Percentiles rank a stretch among this genome's conserved stretches.
These are phyloP conservation scores for Penicillium steckii DNA, from an alignment of 495 filamentous ascomycete species.

Conservation along the genomic window DNA sequence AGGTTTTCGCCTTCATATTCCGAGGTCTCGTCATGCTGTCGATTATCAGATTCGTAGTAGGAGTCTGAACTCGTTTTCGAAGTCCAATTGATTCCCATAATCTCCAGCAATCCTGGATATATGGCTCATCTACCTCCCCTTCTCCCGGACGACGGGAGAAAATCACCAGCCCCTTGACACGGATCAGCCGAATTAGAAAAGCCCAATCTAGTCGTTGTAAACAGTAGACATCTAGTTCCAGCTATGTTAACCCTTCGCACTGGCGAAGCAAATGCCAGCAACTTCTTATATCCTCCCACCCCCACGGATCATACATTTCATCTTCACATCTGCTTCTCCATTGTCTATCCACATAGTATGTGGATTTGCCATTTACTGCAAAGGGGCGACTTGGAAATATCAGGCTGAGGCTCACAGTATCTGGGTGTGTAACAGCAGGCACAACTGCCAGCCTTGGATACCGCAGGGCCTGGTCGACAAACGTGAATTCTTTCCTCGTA, in stretches of 20 bases:
- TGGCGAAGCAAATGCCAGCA: slow-evolving; percentile 4
- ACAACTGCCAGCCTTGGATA: not conserved
- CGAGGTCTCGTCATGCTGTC: not conserved
- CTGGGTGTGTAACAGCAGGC: not conserved
- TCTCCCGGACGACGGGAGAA: not conserved
- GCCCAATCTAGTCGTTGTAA: slow-evolving; percentile 5
- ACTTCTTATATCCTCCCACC: not conserved
- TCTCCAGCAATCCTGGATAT: not conserved
- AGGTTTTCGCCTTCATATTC: not conserved
- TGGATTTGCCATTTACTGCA: slow-evolving; percentile 20
- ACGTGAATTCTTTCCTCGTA: not conserved
- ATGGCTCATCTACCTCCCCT: not conserved
- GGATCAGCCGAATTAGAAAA: not conserved
- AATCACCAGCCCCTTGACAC: not conserved
- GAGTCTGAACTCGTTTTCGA: not conserved
- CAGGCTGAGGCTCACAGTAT: not conserved
- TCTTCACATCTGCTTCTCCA: not conserved
- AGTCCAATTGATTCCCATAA: not conserved
- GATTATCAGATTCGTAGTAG: slow-evolving; percentile 2
- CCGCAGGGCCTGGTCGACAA: not conserved
- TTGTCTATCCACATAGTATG: not conserved
- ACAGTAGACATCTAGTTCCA: slow-evolving; percentile 14
- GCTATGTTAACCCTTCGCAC: slow-evolving; percentile 10
- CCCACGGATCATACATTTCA: not conserved
- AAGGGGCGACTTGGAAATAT: slow-evolving; percentile 10